Evolutionary conservation across 148 eudicot genomes (phyloP).

Genomic region (Rhododendron mucronatum): DNA sequence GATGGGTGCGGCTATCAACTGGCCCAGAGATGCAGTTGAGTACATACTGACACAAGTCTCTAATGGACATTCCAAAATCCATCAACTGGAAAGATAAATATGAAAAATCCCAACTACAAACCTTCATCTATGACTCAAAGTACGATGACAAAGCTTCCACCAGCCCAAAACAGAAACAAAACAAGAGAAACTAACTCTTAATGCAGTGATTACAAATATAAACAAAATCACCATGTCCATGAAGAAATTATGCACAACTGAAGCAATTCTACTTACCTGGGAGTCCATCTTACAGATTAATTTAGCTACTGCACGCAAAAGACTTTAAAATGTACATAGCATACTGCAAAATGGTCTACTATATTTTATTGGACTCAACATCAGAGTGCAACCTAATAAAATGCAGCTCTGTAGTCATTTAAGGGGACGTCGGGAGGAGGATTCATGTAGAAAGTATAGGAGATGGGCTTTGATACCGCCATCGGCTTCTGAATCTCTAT

Average conservation of each 20-base stretch:
- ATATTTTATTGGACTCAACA: neutral
- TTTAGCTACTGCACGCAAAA: neutral
- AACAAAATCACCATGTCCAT: neutral
- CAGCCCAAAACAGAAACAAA: neutral
- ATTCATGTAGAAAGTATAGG: conserved; percentile 57
- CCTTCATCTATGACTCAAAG: neutral
- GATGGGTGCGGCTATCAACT: neutral
- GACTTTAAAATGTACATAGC: neutral
- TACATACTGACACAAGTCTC: neutral
- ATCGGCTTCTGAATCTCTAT: conserved; percentile 22
- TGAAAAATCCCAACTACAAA: neutral
- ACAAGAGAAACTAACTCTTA: neutral
- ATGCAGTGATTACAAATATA: neutral
- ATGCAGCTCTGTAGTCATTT: conserved; percentile 25
- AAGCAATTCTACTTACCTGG: neutral
- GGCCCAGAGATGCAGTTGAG: neutral
- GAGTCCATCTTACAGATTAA: neutral
- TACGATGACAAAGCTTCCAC: neutral
- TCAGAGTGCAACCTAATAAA: conserved; percentile 14
- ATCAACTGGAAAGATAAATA: neutral
- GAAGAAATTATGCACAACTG: neutral
- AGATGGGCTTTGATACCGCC: conserved; percentile 48
- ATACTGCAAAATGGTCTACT: neutral
- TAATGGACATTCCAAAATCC: neutral
- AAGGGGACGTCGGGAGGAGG: conserved; percentile 41